A percentile compares a stretch with the other conserved stretches of the same genome.
phyloP scores from a whole-genome alignment of 176 grass and related monocot genomes.

The Echinochloa phyllopogon region DNA sequence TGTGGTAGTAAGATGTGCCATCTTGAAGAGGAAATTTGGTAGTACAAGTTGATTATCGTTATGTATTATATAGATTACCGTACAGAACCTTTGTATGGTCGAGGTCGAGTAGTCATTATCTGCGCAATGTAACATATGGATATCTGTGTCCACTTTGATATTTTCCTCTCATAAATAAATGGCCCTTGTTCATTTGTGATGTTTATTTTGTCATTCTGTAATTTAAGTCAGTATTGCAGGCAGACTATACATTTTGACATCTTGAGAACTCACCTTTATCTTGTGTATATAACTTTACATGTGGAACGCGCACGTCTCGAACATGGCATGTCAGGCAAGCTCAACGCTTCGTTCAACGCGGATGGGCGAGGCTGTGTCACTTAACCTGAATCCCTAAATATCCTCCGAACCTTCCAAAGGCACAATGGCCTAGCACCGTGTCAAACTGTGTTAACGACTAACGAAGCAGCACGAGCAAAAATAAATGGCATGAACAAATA shows the following conservation, averaged over 20 bases:
- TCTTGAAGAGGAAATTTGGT: slow-evolving; percentile 14
- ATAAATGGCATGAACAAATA: too few relatives aligned
- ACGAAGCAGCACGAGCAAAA: too few relatives aligned
- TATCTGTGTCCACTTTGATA: background rate
- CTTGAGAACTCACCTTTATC: background rate
- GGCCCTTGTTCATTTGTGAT: background rate
- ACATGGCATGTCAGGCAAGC: background rate
- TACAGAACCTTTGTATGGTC: background rate
- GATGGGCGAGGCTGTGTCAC: background rate
- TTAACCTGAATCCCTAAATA: background rate
- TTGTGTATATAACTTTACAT: background rate
- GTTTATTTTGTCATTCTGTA: background rate
- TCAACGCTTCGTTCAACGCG: background rate
- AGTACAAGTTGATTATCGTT: background rate
- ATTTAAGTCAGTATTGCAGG: background rate
- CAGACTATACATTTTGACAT: background rate
- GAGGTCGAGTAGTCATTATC: background rate
- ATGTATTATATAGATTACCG: background rate
- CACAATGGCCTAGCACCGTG: too few relatives aligned
- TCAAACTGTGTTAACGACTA: too few relatives aligned
- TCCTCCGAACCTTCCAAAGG: too few relatives aligned
- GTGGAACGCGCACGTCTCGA: background rate
- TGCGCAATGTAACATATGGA: background rate
- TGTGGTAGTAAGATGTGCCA: background rate
- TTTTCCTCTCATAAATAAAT: background rate